Evolutionary conservation across 192 early-diverging fungal genomes (phyloP).

Genomic region (Rhizophlyctis rosea): DNA sequence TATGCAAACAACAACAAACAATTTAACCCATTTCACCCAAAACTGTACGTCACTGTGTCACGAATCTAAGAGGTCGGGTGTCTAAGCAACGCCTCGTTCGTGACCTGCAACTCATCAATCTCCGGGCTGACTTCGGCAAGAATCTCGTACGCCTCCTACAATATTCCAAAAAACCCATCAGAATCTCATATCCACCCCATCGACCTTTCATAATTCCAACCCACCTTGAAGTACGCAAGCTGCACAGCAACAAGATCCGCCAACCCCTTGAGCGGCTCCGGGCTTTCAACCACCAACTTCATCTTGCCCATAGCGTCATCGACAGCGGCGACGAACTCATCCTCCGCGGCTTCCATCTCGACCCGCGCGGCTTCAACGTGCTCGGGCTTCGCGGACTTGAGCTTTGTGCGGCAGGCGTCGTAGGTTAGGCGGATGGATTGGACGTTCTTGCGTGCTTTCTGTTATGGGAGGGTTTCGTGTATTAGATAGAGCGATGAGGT

Average conservation of each 20-base stretch:
- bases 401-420: constrained; percentile 79
- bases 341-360: constrained; percentile 91
- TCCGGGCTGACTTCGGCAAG: constrained; percentile 63
- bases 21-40: too few relatives aligned
- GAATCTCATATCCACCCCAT: too few relatives aligned
- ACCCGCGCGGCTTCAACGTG: constrained; percentile 68
- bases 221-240: constrained; percentile 81
- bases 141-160: constrained; percentile 35
- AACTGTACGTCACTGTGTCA: too few relatives aligned
- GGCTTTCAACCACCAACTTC: constrained; percentile 86
- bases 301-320: constrained; percentile 95
- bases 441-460: constrained; percentile 84
- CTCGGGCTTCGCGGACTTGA: constrained; percentile 70
- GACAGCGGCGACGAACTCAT: constrained; percentile 91
- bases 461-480: neutral
- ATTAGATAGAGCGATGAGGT: neutral
- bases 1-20: too few relatives aligned
- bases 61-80: constrained; percentile 38
- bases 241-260: constrained; percentile 85
- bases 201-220: too few relatives aligned
- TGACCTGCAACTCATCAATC: constrained; percentile 92
- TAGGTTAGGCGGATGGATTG: constrained; percentile 74
- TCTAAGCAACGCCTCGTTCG: constrained; percentile 87
- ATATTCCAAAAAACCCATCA: neutral
- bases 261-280: constrained; percentile 79